Evolutionary conservation across 805 yeast species (phyloP), one percentile per base, ranked within the genome.

Genomic region (Myxozyma kluyveri): DNA sequence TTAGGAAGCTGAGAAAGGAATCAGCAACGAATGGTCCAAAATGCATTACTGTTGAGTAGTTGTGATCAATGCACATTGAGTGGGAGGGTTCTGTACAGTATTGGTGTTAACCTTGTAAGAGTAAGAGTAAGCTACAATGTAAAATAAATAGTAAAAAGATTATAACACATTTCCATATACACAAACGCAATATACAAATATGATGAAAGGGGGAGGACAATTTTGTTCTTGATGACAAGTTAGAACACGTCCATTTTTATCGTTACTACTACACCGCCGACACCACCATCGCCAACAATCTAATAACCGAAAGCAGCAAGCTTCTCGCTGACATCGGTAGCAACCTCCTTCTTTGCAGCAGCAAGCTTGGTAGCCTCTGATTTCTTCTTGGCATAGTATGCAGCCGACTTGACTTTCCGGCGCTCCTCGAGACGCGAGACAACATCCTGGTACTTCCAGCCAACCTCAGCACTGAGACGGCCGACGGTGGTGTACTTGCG

Each of bases 381-480:
- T 75, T 79, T 82, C 96, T 91, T 93, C 86, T 88, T 89, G 71
- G 96, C 95, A 84, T 89, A 88, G 88, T 88, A 93, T 78, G 95
- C 99, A 73, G 96, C 96, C 70, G 96, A 84, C 83, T 86, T 89
- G 75, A 90, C 95, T 86, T 88, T 90, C 82, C 99, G 87, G 90
- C 95, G 91, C 79, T 89, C 97, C 83, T 93, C 99, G 75, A 93
- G 87, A 75, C 90, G 83, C 73, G 88, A 88, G 69, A 93, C 99
- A 73, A 93, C 84, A 64, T 93, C 89, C 80, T 90, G 95, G 95
- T 93, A 93, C 80, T 90, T 93, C 99, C 99, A 93, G 76, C 99
- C 99, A 68, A 93, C 97, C 71, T 96, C 84, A 69, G 93, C 77
- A 66, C 96, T 85, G 75, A 93, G 83, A 76, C 93, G 89, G 75